Conservation (phyloP, 2,329 filamentous ascomycete species). For the Botryotinia calthae region DNA sequence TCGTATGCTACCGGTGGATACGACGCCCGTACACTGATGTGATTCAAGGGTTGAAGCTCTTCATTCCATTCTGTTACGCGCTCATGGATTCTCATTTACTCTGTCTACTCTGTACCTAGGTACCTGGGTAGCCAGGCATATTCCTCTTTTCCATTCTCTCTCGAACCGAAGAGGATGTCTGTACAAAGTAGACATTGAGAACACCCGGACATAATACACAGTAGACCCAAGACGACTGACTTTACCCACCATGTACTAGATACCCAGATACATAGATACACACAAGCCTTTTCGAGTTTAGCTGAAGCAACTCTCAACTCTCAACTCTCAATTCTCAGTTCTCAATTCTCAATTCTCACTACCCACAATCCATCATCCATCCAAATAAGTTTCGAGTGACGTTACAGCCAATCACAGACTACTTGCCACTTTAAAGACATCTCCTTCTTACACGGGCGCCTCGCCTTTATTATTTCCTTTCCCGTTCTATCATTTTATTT, state of each 20-base stretch:
- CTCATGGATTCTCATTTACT: background rate
- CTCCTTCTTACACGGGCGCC: background rate
- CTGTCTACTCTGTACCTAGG: too few species aligned
- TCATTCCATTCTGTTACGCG: background rate
- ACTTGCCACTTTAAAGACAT: conserved; percentile 3
- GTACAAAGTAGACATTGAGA: background rate
- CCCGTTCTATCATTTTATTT: background rate
- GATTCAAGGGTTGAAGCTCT: background rate
- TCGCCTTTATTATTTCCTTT: background rate
- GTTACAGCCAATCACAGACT: background rate
- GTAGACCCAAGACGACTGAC: background rate
- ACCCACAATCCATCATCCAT: background rate
- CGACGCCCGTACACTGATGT: background rate
- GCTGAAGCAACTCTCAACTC: background rate
- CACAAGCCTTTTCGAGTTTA: conserved; percentile 13
- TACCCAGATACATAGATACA: background rate
- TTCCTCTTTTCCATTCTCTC: background rate
- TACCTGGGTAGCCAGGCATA: background rate
- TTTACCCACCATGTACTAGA: background rate
- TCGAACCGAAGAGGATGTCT: background rate
- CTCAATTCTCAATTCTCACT: too few species aligned
- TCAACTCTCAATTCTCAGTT: background rate
- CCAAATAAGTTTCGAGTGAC: background rate
- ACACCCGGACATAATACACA: background rate
- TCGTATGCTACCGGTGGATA: too few species aligned